Conservation (phyloP, 2,329 filamentous ascomycete genomes). For the Delphinella strobiligena region DNA sequence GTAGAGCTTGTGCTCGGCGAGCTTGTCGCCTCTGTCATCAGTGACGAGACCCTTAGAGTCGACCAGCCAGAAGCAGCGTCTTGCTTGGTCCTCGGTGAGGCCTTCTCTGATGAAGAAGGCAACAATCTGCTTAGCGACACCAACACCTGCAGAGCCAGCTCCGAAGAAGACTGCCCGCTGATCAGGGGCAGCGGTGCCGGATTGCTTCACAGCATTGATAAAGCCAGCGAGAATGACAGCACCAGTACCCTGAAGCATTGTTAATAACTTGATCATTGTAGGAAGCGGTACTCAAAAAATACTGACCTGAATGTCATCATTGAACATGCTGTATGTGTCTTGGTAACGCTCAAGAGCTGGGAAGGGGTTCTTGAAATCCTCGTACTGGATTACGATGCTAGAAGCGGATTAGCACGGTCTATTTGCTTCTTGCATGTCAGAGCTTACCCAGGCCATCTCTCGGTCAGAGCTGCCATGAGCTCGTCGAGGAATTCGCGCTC, state of each 20-base stretch:
- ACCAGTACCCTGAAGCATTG: constrained; percentile 64
- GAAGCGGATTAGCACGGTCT: constrained; percentile 19
- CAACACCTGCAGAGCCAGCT: constrained; percentile 87
- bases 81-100: constrained; percentile 74
- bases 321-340: constrained; percentile 86
- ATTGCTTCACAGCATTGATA: constrained; percentile 67
- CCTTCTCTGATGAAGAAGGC: constrained; percentile 93
- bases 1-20: constrained; percentile 72
- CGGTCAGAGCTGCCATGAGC: constrained; percentile 83
- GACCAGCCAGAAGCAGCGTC: constrained; percentile 90
- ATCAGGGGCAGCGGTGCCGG: constrained; percentile 72
- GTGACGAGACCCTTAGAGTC: constrained; percentile 87
- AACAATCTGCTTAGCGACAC: constrained; percentile 94
- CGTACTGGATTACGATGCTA: constrained; percentile 76
- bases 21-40: constrained; percentile 79
- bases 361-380: constrained; percentile 97
- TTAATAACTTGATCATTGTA: background rate
- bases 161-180: constrained; percentile 95
- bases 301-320: constrained; percentile 97
- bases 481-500: constrained; percentile 93
- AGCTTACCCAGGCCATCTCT: constrained; percentile 57
- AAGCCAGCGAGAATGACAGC: constrained; percentile 83
- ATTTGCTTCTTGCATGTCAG: background rate
- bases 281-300: constrained; percentile 39
- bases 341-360: constrained; percentile 84